These are phyloP conservation scores for Globisporangium barbulae DNA, from an alignment of 352 stramenopile species.

Conservation along the genomic window DNA sequence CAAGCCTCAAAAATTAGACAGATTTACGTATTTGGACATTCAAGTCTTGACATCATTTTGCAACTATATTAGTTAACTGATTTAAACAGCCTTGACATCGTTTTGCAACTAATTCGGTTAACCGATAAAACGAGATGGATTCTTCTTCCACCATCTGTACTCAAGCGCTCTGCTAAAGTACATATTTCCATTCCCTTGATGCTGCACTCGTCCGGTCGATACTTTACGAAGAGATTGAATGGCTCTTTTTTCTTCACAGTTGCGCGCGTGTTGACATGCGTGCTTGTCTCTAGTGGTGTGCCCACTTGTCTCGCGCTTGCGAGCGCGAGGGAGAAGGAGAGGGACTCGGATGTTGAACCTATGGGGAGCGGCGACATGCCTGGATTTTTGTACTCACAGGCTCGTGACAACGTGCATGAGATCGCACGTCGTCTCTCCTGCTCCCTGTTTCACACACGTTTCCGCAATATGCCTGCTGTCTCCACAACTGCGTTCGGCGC, in stretches of 20 bases:
- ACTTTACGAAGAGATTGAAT: background rate
- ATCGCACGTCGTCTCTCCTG: constrained; percentile 1
- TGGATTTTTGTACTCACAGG: background rate
- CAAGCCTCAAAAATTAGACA: too few relatives aligned
- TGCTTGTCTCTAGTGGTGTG: background rate
- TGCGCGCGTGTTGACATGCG: background rate
- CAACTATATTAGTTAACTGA: too few relatives aligned
- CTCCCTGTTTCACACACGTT: constrained; percentile 1
- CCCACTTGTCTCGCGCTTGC: constrained; percentile 2
- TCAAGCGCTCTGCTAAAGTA: background rate
- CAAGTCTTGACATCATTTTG: too few relatives aligned
- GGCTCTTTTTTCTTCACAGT: background rate
- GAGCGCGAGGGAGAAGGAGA: background rate
- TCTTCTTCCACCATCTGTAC: background rate
- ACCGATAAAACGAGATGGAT: background rate
- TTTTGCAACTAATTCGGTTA: too few relatives aligned
- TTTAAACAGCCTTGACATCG: too few relatives aligned
- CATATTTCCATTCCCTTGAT: background rate
- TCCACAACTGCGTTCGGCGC: constrained; percentile 5
- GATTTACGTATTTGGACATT: too few relatives aligned
- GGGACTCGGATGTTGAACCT: background rate
- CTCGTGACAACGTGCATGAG: background rate
- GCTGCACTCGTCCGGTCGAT: background rate
- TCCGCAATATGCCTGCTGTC: background rate
- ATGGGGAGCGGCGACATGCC: background rate